Base-by-base conservation (phyloP, 1,284 basidiomycete genomes). In the Fomitopsis schrenkii region DNA sequence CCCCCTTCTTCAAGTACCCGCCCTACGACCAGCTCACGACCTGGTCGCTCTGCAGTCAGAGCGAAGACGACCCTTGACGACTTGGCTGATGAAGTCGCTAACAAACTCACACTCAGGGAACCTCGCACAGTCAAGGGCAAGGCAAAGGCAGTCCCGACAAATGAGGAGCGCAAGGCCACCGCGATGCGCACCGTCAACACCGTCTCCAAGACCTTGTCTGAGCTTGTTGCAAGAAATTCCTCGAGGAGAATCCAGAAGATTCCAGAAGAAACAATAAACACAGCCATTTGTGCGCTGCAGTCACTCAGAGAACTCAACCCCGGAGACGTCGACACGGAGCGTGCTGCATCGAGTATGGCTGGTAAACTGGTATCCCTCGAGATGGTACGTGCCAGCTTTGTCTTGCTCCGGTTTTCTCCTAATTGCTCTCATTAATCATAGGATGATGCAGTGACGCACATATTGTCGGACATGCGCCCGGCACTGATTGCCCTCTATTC, bases 361-460 rank as follows among this genome's bases (percentile, higher is more conserved):
- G 84, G 82, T 10, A 91, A 90, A 69, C 72, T 92, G 0, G 75
- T 91, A 17, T 68, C 79, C 33, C 71, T 91, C 55, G 87, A 90
- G 64, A 76, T 88, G 83, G 88, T 90, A 68, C 60, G 85, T 54
- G 35, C n/a, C 35, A 22, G n/a, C 50, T 15, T 30, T 12, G 38
- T n/a, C 15, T 8, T 53, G 17, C 10, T 4, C n/a, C 40, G n/a
- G 2, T 26, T 17, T n/a, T 54, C 36, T 9, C 10, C 33, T 1
- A 22, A 15, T 1, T 45, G 12, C 30, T 38, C 56, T 45, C 15
- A 33, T 42, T 7, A 42, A 62, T 28, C 33, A 12, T 60, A 90
- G 88, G 81, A 80, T 66, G 80, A 84, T 35, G 68, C 74, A 33
- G 83, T 86, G 0, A 61, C 80, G 6, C 69, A 70, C 41, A 69